Evolutionary conservation across 495 filamentous ascomycete genomes (phyloP).

Genomic region (Annulohypoxylon nitens): DNA sequence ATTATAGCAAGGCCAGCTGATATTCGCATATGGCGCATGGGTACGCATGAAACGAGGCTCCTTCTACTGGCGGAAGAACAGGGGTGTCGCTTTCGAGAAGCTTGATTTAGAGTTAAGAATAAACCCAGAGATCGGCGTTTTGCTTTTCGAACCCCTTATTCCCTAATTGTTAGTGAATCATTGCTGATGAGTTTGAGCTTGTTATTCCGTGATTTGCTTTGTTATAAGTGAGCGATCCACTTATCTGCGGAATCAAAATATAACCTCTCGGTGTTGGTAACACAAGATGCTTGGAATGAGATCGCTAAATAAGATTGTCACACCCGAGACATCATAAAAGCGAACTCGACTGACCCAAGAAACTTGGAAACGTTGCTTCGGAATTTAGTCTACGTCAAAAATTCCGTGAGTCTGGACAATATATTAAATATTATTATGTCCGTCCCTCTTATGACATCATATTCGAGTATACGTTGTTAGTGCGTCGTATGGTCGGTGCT

Average conservation of each 20-base stretch:
- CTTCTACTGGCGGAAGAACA: background rate
- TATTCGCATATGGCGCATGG: too few species aligned
- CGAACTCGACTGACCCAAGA: background rate
- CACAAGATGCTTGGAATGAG: conserved; percentile 6
- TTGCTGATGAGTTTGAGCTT: background rate
- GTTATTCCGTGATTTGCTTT: background rate
- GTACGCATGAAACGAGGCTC: background rate
- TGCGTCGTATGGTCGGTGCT: conserved; percentile 6
- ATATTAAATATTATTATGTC: background rate
- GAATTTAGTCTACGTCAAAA: conserved; percentile 11
- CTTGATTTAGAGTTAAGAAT: background rate
- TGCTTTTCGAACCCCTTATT: background rate
- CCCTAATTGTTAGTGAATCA: background rate
- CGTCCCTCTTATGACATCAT: conserved; percentile 8
- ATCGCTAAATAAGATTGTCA: conserved; percentile 4
- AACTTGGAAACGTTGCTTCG: background rate
- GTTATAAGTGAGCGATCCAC: background rate
- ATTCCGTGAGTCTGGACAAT: background rate
- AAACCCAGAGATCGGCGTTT: background rate
- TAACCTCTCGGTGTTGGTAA: background rate
- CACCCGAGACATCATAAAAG: background rate
- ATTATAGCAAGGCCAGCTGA: too few species aligned
- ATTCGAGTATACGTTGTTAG: background rate
- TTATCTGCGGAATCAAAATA: background rate
- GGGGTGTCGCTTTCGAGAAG: background rate